A percentile compares a stretch with the other conserved stretches of the same genome.
Evolutionary conservation across 2,329 filamentous ascomycete genomes (phyloP).

Genomic region (Alternaria rosae): DNA sequence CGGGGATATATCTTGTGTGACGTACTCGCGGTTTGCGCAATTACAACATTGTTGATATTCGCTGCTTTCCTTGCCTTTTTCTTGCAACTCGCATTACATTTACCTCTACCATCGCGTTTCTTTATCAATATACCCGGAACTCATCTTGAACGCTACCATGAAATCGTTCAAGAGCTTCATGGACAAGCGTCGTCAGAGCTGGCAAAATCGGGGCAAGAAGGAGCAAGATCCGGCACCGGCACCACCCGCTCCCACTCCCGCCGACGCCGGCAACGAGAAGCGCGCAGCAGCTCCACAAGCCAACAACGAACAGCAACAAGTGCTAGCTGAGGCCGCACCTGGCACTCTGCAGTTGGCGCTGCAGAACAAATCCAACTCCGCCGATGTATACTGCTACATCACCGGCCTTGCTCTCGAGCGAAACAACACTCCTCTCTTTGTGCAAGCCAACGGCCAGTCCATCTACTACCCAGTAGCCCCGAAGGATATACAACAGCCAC

Average conservation of each 20-base stretch:
- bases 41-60: neutral
- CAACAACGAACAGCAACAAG: conserved; percentile 32
- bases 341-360: conserved; percentile 67
- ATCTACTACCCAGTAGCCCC: conserved; percentile 71
- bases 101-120: neutral
- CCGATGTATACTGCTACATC: conserved; percentile 72
- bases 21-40: neutral
- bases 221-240: neutral
- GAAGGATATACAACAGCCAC: conserved; percentile 56
- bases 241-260: neutral
- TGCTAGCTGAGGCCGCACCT: conserved; percentile 29
- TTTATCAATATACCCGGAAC: neutral
- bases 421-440: conserved; percentile 66
- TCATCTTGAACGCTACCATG: conserved; percentile 18
- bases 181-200: conserved; percentile 33
- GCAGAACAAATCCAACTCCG: conserved; percentile 69
- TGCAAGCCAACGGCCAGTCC: conserved; percentile 71
- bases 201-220: conserved; percentile 17
- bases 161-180: conserved; percentile 37
- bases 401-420: conserved; percentile 70
- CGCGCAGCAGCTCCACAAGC: conserved; percentile 16
- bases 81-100: neutral
- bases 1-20: conserved; percentile 15
- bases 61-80: neutral
- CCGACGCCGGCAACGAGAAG: conserved; percentile 14